Evolutionary conservation across 2,329 filamentous ascomycete genomes (phyloP), one percentile per base, ranked within the genome.

Genomic region (Xylaria polymorpha): DNA sequence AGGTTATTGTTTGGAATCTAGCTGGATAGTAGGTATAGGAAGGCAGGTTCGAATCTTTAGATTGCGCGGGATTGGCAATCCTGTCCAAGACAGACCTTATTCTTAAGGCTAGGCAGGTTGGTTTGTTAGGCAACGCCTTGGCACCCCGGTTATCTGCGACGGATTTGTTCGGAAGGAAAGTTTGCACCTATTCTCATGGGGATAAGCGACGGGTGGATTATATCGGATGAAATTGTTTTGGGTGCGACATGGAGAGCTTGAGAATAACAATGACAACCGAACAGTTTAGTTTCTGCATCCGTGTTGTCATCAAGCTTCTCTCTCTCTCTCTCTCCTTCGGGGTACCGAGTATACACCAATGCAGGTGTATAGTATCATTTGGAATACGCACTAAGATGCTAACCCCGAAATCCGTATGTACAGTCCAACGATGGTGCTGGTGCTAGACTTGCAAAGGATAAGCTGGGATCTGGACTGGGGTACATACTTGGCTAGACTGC

Each of bases 381-480:
- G n/a, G 15, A 50, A 39, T 56, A 22, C 25, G 12, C 18, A 43
- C 43, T 41, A 60, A 48, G 41, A 32, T 35, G 25, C 48, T n/a
- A 53, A 35, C 5, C 50, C 50, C 50, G 50, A 53, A 53, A 10
- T 8, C 46, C 46, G 22, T n/a, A n/a, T n/a, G n/a, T n/a, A n/a
- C n/a, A n/a, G n/a, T 50, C 15, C 1, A 18, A n/a, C 10, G 29
- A 32, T 53, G 18, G 9, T 55, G 15, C 51, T 53, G 18, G 9
- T 55, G 15, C 51, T n/a, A 10, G n/a, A 37, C 35, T 25, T 29
- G 25, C 25, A 29, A 46, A 41, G 60, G 25, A n/a, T 37, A 14
- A 63, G 39, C 50, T 18, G 20, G 60, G 37, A 35, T 62, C 25
- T 29, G 4, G 25, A 29, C 60, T 10, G 20, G 35, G 46, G 59